Percentiles rank a stretch among this genome's conserved stretches.
Conservation (phyloP, 2,329 filamentous ascomycete species). For the Onygenales sp. region DNA sequence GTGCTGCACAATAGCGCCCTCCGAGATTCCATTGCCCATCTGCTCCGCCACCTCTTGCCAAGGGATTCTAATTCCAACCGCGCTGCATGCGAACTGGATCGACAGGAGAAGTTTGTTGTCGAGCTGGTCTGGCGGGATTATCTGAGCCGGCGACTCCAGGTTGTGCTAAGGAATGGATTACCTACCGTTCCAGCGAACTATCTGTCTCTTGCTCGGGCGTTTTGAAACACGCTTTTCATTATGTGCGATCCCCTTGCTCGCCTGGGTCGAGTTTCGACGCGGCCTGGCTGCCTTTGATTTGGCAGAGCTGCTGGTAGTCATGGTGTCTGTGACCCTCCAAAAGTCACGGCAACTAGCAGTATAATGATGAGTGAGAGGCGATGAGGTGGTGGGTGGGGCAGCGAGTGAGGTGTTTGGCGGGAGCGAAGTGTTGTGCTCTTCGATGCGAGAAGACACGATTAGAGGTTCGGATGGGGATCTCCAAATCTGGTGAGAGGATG, state of each 20-base stretch:
- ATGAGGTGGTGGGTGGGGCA: too few relatives aligned
- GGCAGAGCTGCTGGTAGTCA: too few relatives aligned
- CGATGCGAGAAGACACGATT: too few relatives aligned
- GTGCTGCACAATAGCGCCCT: constrained; percentile 39
- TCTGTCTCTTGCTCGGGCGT: constrained; percentile 23
- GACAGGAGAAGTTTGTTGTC: constrained; percentile 34
- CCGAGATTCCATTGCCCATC: constrained; percentile 32
- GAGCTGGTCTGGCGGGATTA: constrained; percentile 27
- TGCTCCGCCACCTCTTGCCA: constrained; percentile 30
- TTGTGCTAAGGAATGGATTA: background rate
- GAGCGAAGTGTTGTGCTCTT: too few relatives aligned
- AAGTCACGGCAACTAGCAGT: too few relatives aligned
- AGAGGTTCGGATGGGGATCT: too few relatives aligned
- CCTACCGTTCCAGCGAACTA: constrained; percentile 37
- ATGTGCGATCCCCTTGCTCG: background rate
- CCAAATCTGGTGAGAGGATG: too few relatives aligned
- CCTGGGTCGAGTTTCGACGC: background rate
- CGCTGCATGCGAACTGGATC: constrained; percentile 33
- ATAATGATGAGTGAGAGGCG: too few relatives aligned
- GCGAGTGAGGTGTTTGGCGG: too few relatives aligned
- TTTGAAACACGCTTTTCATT: constrained; percentile 10
- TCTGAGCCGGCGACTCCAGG: constrained; percentile 6
- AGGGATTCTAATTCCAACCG: constrained; percentile 29
- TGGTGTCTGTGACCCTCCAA: too few relatives aligned
- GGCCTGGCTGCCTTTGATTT: background rate